Conservation (phyloP, 2,329 filamentous ascomycete genomes). For the Curvularia eragrostidis region DNA sequence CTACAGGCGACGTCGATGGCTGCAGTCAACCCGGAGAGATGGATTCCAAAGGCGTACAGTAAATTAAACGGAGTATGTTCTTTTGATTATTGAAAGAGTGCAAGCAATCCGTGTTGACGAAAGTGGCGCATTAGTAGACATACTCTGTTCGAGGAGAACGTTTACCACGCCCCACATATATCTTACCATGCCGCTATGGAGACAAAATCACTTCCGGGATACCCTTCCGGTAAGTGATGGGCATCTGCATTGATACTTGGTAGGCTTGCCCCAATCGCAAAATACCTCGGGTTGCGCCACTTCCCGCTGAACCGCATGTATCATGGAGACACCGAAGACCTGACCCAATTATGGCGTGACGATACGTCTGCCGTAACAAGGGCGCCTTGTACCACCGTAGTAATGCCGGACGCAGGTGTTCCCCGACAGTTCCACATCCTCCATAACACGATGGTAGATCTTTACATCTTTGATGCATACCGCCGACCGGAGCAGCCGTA, state of each 20-base stretch:
- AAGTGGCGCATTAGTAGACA: neutral
- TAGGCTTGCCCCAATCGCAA: constrained; percentile 4
- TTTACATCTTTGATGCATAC: constrained; percentile 3
- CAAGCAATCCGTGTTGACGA: neutral
- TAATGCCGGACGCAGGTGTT: neutral
- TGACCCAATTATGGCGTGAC: constrained; percentile 11
- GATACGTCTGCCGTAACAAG: constrained; percentile 7
- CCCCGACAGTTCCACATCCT: neutral
- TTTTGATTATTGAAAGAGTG: neutral
- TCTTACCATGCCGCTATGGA: neutral
- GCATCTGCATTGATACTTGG: neutral
- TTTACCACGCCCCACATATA: neutral
- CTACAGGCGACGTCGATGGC: neutral
- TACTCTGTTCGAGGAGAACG: neutral
- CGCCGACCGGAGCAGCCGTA: neutral
- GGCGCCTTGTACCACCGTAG: constrained; percentile 4
- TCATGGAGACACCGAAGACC: neutral
- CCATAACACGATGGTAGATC: neutral
- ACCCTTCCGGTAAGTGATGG: neutral
- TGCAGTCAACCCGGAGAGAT: neutral
- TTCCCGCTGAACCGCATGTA: constrained; percentile 8
- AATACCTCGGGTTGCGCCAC: constrained; percentile 12
- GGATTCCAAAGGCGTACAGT: neutral
- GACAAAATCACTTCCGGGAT: neutral
- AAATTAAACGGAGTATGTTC: neutral